Conservation (phyloP, 2,329 filamentous ascomycete species). For the Fusarium hainanense region DNA sequence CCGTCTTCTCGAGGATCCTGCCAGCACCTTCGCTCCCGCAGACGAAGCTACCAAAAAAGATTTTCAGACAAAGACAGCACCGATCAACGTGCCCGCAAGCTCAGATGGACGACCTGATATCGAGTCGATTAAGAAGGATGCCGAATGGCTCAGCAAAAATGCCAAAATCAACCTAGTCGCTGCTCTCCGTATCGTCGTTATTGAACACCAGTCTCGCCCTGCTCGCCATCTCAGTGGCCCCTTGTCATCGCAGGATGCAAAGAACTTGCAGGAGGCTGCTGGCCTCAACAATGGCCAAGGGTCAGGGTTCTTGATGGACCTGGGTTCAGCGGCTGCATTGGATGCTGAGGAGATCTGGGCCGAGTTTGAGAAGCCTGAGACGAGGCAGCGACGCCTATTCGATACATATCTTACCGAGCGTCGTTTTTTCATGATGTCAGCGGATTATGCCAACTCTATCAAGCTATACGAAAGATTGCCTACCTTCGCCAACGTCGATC, state of each 20-base stretch:
- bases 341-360: conserved; percentile 67
- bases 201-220: conserved; percentile 87
- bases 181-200: conserved; percentile 80
- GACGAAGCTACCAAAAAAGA: conserved; percentile 73
- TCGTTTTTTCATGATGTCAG: conserved; percentile 72
- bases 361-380: conserved; percentile 71
- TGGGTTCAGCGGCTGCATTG: conserved; percentile 58
- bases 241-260: conserved; percentile 81
- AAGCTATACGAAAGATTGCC: conserved; percentile 56
- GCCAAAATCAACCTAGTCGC: conserved; percentile 82
- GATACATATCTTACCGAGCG: conserved; percentile 78
- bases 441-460: conserved; percentile 66
- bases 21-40: conserved; percentile 72
- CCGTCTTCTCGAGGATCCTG: conserved; percentile 74
- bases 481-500: conserved; percentile 45
- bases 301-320: conserved; percentile 65
- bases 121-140: conserved; percentile 83
- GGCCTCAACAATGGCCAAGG: conserved; percentile 71
- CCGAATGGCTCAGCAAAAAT: conserved; percentile 85
- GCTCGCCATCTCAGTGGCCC: conserved; percentile 75
- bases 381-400: conserved; percentile 74
- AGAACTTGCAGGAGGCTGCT: conserved; percentile 79
- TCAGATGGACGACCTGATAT: conserved; percentile 76
- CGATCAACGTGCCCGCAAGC: conserved; percentile 82
- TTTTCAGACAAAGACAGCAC: conserved; percentile 87